These are phyloP conservation scores for Dothiorella sarmentorum DNA, from an alignment of 2,329 filamentous ascomycete genomes.

Conservation along the genomic window DNA sequence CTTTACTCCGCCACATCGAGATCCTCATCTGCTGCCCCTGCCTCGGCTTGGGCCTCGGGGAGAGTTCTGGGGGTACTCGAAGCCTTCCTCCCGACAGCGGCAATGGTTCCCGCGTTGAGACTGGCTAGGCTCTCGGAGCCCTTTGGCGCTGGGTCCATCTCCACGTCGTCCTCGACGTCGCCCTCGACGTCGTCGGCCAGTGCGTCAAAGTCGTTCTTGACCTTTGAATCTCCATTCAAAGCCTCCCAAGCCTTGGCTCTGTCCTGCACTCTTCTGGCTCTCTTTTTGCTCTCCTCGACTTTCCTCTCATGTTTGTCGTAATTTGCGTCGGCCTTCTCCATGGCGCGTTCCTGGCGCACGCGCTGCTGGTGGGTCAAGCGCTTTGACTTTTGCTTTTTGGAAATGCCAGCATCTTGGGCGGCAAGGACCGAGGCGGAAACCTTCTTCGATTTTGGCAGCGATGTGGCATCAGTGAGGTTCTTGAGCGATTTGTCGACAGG, in stretches of 20 bases:
- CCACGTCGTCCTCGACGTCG: conserved; percentile 23
- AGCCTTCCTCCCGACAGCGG: conserved; percentile 1
- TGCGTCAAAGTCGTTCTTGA: background rate
- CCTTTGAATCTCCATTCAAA: conserved; percentile 30
- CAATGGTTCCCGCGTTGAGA: conserved; percentile 11
- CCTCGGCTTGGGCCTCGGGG: background rate
- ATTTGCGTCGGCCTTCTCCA: conserved; percentile 55
- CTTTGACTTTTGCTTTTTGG: conserved; percentile 63
- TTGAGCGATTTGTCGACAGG: conserved; percentile 66
- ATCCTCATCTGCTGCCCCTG: background rate
- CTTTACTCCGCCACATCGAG: conserved; percentile 11
- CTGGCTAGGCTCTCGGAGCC: conserved; percentile 8
- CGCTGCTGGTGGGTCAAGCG: conserved; percentile 52
- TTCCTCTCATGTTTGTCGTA: conserved; percentile 56
- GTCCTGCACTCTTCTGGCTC: conserved; percentile 48
- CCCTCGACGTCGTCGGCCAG: conserved; percentile 12
- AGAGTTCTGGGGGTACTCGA: background rate
- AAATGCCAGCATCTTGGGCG: conserved; percentile 65
- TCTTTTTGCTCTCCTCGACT: conserved; percentile 49
- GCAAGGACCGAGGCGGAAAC: conserved; percentile 57
- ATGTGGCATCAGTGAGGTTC: conserved; percentile 46
- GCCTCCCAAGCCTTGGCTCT: conserved; percentile 44
- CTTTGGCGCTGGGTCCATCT: conserved; percentile 7
- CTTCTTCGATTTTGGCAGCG: conserved; percentile 27
- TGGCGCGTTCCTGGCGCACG: conserved; percentile 51